Conservation (phyloP, 1,284 basidiomycete genomes). For the Malassezia equina region DNA sequence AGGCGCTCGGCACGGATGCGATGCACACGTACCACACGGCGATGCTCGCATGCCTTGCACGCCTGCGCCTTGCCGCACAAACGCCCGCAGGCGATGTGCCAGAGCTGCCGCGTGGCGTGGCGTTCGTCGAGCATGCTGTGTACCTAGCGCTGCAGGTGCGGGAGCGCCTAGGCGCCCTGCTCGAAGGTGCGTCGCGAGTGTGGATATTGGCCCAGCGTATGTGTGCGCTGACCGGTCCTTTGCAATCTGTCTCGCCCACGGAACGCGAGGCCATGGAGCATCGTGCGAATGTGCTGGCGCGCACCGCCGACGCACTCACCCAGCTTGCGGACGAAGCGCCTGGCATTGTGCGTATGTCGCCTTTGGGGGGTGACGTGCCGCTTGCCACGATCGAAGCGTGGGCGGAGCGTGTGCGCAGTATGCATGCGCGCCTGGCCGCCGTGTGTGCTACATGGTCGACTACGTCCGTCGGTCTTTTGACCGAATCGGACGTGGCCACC, state of each 20-base stretch:
- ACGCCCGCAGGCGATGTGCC: constrained; percentile 72
- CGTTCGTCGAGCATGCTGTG: constrained; percentile 64
- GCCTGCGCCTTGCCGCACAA: constrained; percentile 59
- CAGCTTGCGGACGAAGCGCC: neutral
- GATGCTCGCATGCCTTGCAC: constrained; percentile 61
- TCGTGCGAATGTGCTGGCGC: neutral
- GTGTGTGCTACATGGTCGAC: neutral
- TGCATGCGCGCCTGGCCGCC: neutral
- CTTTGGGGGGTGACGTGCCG: neutral
- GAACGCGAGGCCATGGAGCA: neutral
- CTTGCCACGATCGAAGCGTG: neutral
- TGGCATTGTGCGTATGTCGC: neutral
- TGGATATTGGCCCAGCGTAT: constrained; percentile 1
- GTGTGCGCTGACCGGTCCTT: neutral
- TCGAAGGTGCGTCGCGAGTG: neutral
- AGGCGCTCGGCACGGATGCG: constrained; percentile 36
- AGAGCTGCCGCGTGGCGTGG: constrained; percentile 70
- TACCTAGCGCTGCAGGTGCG: constrained; percentile 25
- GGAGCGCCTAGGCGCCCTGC: constrained; percentile 3
- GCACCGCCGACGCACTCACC: neutral
- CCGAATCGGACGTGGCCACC: neutral
- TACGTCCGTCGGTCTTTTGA: neutral
- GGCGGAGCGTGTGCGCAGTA: neutral
- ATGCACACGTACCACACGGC: constrained; percentile 64
- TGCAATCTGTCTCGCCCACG: neutral